Evolutionary conservation across 164 flowering plant genomes (phyloP).

Genomic region (Piper longum): DNA sequence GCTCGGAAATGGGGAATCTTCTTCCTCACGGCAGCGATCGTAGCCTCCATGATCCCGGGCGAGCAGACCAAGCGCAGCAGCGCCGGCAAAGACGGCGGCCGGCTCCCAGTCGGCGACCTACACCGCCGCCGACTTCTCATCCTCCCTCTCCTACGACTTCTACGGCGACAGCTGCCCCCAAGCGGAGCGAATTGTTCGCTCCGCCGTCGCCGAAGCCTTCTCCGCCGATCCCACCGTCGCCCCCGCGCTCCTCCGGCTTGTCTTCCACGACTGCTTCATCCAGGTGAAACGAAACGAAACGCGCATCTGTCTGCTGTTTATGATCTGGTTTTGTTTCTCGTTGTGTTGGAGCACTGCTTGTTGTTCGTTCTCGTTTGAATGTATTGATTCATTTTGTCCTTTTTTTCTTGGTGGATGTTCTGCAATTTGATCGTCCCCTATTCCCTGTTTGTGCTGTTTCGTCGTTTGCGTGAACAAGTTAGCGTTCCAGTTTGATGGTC

Average conservation of each 20-base stretch:
- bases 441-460: too few species aligned
- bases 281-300: conserved; percentile 11
- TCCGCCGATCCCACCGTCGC: conserved; percentile 12
- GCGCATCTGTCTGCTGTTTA: neutral
- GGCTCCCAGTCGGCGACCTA: neutral
- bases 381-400: too few species aligned
- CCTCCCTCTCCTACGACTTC: conserved; percentile 27
- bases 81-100: neutral
- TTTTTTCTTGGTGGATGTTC: too few species aligned
- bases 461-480: too few species aligned
- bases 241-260: conserved; percentile 33
- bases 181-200: conserved; percentile 26
- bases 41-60: conserved; percentile 5
- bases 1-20: conserved; percentile 3
- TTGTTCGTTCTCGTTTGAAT: too few species aligned
- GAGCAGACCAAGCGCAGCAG: conserved; percentile 3
- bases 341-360: too few species aligned
- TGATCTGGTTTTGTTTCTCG: neutral
- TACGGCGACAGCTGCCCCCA: conserved; percentile 34
- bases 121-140: neutral
- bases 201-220: conserved; percentile 8
- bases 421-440: too few species aligned
- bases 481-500: too few species aligned
- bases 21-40: conserved; percentile 2
- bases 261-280: conserved; percentile 50